Conservation (phyloP, 1,284 basidiomycete genomes). For the Puccinia triticina region DNA sequence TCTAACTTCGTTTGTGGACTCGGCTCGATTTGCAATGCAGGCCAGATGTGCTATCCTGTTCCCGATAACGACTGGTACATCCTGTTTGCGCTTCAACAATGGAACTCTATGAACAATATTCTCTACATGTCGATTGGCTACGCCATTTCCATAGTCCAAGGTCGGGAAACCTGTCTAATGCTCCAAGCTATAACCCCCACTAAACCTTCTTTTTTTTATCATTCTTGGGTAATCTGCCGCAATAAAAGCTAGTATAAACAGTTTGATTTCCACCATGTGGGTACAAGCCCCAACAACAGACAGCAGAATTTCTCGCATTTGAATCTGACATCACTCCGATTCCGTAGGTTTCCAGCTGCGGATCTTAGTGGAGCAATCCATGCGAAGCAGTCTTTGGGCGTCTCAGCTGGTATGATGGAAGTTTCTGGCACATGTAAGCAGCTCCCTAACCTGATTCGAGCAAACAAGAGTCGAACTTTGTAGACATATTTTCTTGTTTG, state of each 20-base stretch:
- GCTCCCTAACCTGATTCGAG: background rate
- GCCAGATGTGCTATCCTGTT: slow-evolving; percentile 39
- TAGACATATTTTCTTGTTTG: background rate
- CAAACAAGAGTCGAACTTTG: background rate
- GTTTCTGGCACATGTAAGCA: slow-evolving; percentile 29
- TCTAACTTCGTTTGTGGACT: slow-evolving; percentile 37
- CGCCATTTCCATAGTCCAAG: slow-evolving; percentile 15
- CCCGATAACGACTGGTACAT: slow-evolving; percentile 24
- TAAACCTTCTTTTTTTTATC: too few relatives aligned
- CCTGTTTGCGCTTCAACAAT: slow-evolving; percentile 37
- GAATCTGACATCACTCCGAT: background rate
- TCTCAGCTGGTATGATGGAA: slow-evolving; percentile 6
- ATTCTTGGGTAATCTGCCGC: too few relatives aligned
- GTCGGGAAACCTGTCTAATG: background rate
- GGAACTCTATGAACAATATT: slow-evolving; percentile 29
- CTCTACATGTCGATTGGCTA: slow-evolving; percentile 17
- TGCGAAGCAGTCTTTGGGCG: background rate
- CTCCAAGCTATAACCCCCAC: background rate
- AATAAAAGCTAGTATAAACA: slow-evolving; percentile 20
- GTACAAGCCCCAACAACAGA: background rate
- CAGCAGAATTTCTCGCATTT: background rate
- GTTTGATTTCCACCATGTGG: slow-evolving; percentile 19
- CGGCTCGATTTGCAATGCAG: slow-evolving; percentile 8
- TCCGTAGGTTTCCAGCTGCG: slow-evolving; percentile 22
- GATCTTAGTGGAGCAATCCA: slow-evolving; percentile 1